A percentile compares a stretch with the other conserved stretches of the same genome.
Evolutionary conservation across 2,329 filamentous ascomycete species (phyloP).

Genomic region (Amauroascus verrucosus): DNA sequence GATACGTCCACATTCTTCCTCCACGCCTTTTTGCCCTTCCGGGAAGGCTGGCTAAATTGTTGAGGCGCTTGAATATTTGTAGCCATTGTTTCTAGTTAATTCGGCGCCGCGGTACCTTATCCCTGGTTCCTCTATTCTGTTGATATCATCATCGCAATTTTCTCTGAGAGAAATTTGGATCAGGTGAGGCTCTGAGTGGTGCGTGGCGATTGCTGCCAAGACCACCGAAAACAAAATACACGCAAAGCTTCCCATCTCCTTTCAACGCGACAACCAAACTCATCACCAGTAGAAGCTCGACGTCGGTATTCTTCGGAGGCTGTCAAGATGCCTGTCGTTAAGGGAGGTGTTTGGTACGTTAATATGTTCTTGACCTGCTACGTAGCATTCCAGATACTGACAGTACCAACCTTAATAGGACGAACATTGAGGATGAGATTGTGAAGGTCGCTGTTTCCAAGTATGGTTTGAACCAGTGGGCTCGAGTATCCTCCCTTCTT

Average conservation of each 20-base stretch:
- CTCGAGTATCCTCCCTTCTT: slow-evolving; percentile 90
- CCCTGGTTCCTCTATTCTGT: neutral
- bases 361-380: neutral
- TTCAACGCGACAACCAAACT: neutral
- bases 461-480: slow-evolving; percentile 95
- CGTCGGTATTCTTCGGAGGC: neutral
- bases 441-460: slow-evolving; percentile 92
- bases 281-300: neutral
- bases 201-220: slow-evolving; percentile 11
- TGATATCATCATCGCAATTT: slow-evolving; percentile 1
- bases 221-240: neutral
- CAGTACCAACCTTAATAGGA: slow-evolving; percentile 30
- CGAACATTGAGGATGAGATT: slow-evolving; percentile 79
- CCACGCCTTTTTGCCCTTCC: slow-evolving; percentile 98
- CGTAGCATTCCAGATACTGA: slow-evolving; percentile 14
- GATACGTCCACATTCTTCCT: slow-evolving; percentile 94
- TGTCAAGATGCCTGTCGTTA: slow-evolving; percentile 52
- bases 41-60: slow-evolving; percentile 76
- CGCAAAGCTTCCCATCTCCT: neutral
- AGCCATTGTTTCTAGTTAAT: slow-evolving; percentile 24
- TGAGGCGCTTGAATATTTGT: slow-evolving; percentile 50
- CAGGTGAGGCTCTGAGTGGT: neutral
- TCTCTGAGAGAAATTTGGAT: neutral
- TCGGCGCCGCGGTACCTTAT: neutral
- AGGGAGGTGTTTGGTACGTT: slow-evolving; percentile 52